A percentile compares a stretch with the other conserved stretches of the same genome.
Evolutionary conservation across 768 basidiomycete genomes (phyloP).

Genomic region (Lactarius hatsudake): DNA sequence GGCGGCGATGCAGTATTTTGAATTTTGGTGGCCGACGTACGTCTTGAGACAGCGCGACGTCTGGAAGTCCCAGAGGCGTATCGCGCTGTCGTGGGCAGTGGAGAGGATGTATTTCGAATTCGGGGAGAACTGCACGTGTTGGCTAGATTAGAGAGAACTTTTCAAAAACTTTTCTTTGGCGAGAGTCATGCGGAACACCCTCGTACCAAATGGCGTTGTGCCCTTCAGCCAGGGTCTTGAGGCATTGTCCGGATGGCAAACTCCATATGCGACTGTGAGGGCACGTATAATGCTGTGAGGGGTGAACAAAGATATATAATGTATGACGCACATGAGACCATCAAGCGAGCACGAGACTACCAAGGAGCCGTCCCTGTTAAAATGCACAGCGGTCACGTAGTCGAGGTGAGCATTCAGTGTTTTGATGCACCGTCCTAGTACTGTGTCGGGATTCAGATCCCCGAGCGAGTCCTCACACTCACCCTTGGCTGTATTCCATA

Average conservation of each 20-base stretch:
- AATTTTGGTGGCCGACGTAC: conserved; percentile 78
- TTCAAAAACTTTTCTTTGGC: too few species aligned
- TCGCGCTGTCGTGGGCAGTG: conserved; percentile 88
- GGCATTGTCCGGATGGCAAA: conserved; percentile 85
- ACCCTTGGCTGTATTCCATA: conserved; percentile 91
- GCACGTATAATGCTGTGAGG: conserved; percentile 7
- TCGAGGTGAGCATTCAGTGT: conserved; percentile 91
- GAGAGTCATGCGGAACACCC: conserved; percentile 22
- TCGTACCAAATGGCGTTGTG: conserved; percentile 76
- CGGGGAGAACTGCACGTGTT: conserved; percentile 92
- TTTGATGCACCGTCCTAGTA: conserved; percentile 75
- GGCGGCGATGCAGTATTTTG: conserved; percentile 80
- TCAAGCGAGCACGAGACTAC: conserved; percentile 91
- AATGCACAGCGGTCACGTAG: conserved; percentile 92
- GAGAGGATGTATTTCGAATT: conserved; percentile 95
- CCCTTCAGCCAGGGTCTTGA: conserved; percentile 93
- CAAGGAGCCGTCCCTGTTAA: conserved; percentile 87
- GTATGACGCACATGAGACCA: conserved; percentile 77
- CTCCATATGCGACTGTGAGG: conserved; percentile 88
- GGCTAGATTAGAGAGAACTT: conserved; percentile 43
- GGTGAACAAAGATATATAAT: conserved; percentile 2
- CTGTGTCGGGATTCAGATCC: not conserved
- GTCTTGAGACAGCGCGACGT: conserved; percentile 89
- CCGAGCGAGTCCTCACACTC: conserved; percentile 16
- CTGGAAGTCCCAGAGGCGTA: conserved; percentile 95